A percentile compares a stretch with the other conserved stretches of the same genome.
Conservation (phyloP, 208 protist genomes). For the Trypanosoma boissoni region DNA sequence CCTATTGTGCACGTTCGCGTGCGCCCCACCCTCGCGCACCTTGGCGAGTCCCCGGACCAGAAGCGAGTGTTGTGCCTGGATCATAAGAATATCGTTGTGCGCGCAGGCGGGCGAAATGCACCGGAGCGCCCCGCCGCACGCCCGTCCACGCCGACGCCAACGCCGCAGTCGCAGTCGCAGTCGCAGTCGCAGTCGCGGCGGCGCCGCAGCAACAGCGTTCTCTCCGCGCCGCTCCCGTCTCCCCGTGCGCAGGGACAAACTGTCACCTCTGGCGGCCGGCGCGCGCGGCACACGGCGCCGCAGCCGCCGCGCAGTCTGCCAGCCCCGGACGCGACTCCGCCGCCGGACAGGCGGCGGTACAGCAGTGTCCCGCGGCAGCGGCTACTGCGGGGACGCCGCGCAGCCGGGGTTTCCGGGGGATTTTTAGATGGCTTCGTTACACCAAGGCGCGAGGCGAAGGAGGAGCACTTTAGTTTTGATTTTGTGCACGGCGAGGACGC, state of each 20-base stretch:
- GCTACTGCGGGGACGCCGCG: too few relatives aligned
- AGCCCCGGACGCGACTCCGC: too few relatives aligned
- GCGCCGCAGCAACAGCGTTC: neutral
- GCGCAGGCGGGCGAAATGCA: too few relatives aligned
- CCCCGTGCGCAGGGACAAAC: neutral
- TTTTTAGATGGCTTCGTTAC: too few relatives aligned
- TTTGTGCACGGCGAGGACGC: constrained; percentile 81
- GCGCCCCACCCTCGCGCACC: constrained; percentile 54
- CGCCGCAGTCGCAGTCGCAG: too few relatives aligned
- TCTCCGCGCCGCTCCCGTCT: neutral
- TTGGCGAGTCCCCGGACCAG: constrained; percentile 57
- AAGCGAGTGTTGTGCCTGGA: constrained; percentile 76
- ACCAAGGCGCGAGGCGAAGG: constrained; percentile 19
- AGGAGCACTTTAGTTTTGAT: constrained; percentile 84
- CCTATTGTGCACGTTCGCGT: constrained; percentile 83
- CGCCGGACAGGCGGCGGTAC: neutral
- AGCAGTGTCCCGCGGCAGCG: neutral
- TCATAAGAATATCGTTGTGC: constrained; percentile 78
- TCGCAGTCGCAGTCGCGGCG: too few relatives aligned
- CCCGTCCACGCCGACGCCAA: too few relatives aligned
- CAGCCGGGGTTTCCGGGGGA: too few relatives aligned
- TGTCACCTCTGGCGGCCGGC: constrained; percentile 5
- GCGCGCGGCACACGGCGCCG: neutral
- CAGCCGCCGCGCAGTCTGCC: neutral
- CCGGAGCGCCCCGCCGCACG: too few relatives aligned